Base-by-base conservation (phyloP, 1,284 basidiomycete genomes). In the Amylostereum areolatum region DNA sequence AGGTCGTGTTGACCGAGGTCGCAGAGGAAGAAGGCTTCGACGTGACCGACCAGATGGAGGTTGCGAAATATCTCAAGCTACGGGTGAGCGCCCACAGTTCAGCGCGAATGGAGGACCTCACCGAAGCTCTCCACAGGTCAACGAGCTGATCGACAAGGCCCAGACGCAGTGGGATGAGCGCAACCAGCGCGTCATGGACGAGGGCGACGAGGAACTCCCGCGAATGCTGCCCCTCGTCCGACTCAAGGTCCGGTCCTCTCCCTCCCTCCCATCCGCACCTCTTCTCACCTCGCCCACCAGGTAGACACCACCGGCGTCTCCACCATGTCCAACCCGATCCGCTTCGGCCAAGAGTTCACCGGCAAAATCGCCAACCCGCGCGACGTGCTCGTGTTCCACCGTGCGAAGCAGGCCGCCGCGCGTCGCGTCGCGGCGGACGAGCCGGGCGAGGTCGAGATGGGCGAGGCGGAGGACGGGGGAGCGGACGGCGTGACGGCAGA, bases 271-370 rank as follows among this genome's bases (percentile, higher is more conserved):
- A 27, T 24, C 31, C 24, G 49, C 37, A 10, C 27, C 27, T 31
- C 18, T 49, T 48, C 3, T 7, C 7, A 44, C 37, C n/a, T 9
- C 28, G 48, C 9, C 29, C 47, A 31, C 11, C 40, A 89, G 85
- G 92, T 97, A 27, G 93, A 97, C 63, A 96, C 93, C 1, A 92
- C 90, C 0, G 88, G 87, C 45, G 88, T 86, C 4, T 84, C 83
- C 50, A 89, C 92, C 57, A 92, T 93, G 71, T 91, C 89, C 43
- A 99, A 99, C 65, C 92, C 95, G 10, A 89, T 96, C 45, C 87
- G 96, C 6, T 97, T 99, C 63, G 96, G 97, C 0, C 94, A 97
- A 65, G 92, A 97, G 63, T 98, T 97, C 66, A 80, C 86, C 52
- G 92, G 91, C 2, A 81, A 80, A 25, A 81, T 99, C 11, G 97